Conservation (phyloP, 441 rosid genomes). For the Syzygium syzygioides region DNA sequence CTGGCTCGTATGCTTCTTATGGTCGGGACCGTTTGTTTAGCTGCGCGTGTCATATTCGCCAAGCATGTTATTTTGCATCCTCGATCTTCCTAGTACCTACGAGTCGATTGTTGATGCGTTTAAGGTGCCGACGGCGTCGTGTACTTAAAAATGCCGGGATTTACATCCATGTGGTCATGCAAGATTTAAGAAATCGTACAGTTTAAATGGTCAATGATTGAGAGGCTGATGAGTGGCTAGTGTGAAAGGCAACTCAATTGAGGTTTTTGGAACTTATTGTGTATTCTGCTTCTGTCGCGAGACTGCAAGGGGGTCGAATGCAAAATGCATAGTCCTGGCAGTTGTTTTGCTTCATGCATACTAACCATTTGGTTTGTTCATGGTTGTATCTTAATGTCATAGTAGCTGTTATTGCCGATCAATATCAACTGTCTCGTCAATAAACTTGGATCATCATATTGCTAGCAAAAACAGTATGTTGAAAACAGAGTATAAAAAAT, state of each 20-base stretch:
- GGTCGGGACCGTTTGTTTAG: not conserved
- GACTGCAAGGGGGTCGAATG: not conserved
- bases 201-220: not conserved
- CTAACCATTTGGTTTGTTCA: not conserved
- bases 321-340: not conserved
- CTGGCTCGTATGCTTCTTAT: not conserved
- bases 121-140: not conserved
- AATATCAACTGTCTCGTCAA: not conserved
- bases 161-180: not conserved
- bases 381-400: not conserved
- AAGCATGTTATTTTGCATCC: not conserved
- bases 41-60: not conserved
- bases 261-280: not conserved
- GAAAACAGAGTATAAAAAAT: not conserved
- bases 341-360: not conserved
- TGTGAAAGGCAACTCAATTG: not conserved
- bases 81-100: not conserved
- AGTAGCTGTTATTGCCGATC: not conserved
- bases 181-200: not conserved
- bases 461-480: not conserved
- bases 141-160: not conserved
- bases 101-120: not conserved
- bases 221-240: not conserved
- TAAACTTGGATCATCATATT: not conserved
- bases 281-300: not conserved